Base-by-base conservation (phyloP, 441 rosid species). In the Gossypium gossypioides region DNA sequence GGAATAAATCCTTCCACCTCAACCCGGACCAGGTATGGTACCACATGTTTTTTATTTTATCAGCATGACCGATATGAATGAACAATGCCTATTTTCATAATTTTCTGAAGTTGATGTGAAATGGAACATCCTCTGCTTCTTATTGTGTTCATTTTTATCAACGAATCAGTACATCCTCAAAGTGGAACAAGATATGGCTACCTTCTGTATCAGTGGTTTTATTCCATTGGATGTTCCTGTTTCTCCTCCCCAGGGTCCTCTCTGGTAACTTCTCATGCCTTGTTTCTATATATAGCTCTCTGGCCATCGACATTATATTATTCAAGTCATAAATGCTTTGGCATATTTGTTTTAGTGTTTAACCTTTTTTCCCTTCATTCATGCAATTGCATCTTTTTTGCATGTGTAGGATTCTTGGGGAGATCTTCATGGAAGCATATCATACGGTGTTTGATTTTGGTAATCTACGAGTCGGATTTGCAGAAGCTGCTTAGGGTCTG, bases 1-100 rank as follows among this genome's bases (percentile, higher is more conserved):
- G 87, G 55, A 86, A 86, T 64, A 83, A 77, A 77, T 71, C 58
- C 57, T 86, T 88, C 76, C 82, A 86, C 71, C 90, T 88, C 27
- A 54, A 81, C 21, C 87, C 90, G 0, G 81, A 83, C 61, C 78
- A 86, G 77, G 91, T 87, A 83, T 9, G 19, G 12, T 44, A 21
- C 40, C 42, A 13, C 21, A 34, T 34, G 40, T 34, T 1, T 6
- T 34, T 34, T 34, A 34, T 34, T 34, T 34, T 34, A 34, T 34
- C 9, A 34, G 8, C 40, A 34, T 34, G 40, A 34, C 40, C 40
- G 40, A 34, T 6, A 34, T 34, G 40, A 34, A 34, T 34, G 9
- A 34, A 6, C 40, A 16, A 15, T 42, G 52, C 16, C 27, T 2
- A 27, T 64, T 21, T 61, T 6, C 13, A 40, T 54, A 19, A 16